Base-by-base conservation (phyloP, 169 alveolate genomes). In the Babesia sp. region DNA sequence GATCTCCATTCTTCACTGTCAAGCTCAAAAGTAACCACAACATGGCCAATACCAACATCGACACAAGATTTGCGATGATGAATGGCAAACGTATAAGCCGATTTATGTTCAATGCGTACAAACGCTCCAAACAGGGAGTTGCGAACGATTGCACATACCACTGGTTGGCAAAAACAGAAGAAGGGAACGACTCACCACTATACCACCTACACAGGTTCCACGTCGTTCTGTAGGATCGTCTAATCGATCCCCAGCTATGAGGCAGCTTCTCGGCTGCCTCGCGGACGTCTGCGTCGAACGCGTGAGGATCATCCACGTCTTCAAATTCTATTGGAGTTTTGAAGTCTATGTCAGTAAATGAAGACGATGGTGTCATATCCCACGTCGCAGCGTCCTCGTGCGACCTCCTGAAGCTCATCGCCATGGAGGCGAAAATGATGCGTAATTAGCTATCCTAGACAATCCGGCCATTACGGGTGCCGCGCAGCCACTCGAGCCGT, bases 81-180 rank as follows among this genome's bases (percentile, higher is more conserved):
- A 85, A 51, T 63, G 83, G 48, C 46, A 70, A 44, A 18, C 59
- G 64, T 31, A 76, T 83, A 83, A 81, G 54, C 26, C 58, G 42
- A 59, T 73, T 89, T 33, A 89, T 48, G 56, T 89, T 89, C 55
- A 89, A 67, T 8, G 83, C 91, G 66, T 81, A 89, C 39, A 89
- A 54, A 14, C 78, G 55, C 66, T 89, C 93, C 57, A 89, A 20
- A 2, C 83, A 50, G 14, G 74, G 79, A 48, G 72, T 69, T 36
- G 55, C 85, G 48, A 64, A 64, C 0, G 74, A 11, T 1, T 18
- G 74, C 18, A 42, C 51, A 31, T 29, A 48, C 48, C 20, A 11
- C 34, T 34, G 3, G 28, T 5, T 46, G 18, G 24, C 22, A 50
- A 64, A 64, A 16, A 48, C 53, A 24, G 39, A 36, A 33, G 26